A percentile compares a stretch with the other conserved stretches of the same genome.
These are phyloP conservation scores for Harringtonia lauricola DNA, from an alignment of 2,329 filamentous ascomycete species.

Conservation along the genomic window DNA sequence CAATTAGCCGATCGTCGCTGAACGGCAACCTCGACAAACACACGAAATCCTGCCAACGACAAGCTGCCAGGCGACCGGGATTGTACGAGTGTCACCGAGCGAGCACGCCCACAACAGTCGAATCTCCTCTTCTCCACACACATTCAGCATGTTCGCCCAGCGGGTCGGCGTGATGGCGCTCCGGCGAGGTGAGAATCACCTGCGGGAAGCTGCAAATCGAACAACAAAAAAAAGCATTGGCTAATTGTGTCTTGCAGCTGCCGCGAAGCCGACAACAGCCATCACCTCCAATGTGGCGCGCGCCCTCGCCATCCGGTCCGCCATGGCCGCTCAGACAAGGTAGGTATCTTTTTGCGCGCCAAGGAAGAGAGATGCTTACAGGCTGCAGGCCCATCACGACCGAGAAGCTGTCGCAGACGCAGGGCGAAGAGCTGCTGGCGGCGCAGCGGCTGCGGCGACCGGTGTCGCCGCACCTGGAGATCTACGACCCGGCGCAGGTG, in stretches of 20 bases:
- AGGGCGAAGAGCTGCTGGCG: slow-evolving; percentile 57
- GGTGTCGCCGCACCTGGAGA: slow-evolving; percentile 71
- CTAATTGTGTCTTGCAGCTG: slow-evolving; percentile 14
- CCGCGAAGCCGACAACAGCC: slow-evolving; percentile 32
- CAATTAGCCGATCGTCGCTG: not conserved
- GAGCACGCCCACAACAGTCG: not conserved
- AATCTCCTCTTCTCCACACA: no score
- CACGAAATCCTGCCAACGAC: not conserved
- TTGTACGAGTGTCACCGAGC: no score
- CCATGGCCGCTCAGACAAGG: slow-evolving; percentile 34
- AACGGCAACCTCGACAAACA: not conserved
- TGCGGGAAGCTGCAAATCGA: not conserved
- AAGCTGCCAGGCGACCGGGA: no score
- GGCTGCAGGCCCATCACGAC: slow-evolving; percentile 42
- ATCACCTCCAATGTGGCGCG: slow-evolving; percentile 37
- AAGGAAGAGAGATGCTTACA: not conserved
- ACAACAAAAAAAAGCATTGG: not conserved
- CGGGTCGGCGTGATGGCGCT: slow-evolving; percentile 47
- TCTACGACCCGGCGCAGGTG: slow-evolving; percentile 81
- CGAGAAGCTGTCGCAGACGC: slow-evolving; percentile 40
- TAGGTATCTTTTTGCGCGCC: slow-evolving; percentile 18
- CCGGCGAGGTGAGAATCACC: slow-evolving; percentile 38
- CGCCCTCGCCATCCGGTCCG: slow-evolving; percentile 29
- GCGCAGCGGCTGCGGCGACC: slow-evolving; percentile 73
- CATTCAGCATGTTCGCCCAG: slow-evolving; percentile 40